phyloP scores from a whole-genome alignment of 164 flowering plant genomes.

The Brasenia schreberi region DNA sequence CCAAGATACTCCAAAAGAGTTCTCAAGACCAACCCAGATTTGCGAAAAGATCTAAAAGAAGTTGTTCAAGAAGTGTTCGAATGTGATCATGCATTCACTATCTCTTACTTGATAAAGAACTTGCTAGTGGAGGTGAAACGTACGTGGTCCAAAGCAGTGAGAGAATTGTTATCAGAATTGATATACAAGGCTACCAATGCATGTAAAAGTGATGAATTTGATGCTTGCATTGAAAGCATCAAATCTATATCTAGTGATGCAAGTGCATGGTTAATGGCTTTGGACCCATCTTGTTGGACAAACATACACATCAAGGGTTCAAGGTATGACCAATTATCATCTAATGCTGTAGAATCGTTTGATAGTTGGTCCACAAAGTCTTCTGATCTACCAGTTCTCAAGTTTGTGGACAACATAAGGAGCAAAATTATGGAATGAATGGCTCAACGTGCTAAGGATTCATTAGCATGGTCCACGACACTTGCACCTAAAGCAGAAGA shows the following conservation, averaged over 20 bases:
- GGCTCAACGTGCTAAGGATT: background rate
- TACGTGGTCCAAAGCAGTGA: background rate
- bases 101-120: background rate
- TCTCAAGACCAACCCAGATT: constrained; percentile 50
- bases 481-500: constrained; percentile 1
- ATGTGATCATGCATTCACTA: background rate
- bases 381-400: background rate
- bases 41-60: background rate
- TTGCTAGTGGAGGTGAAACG: background rate
- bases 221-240: background rate
- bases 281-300: background rate
- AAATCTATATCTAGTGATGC: background rate
- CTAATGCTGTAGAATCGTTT: background rate
- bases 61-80: background rate
- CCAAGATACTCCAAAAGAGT: constrained; percentile 65
- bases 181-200: background rate
- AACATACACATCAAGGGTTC: background rate
- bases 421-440: background rate
- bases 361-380: background rate
- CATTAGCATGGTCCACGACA: background rate
- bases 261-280: background rate
- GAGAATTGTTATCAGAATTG: background rate
- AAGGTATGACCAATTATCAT: background rate
- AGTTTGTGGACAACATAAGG: background rate
- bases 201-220: constrained; percentile 1